Evolutionary conservation across 2,329 filamentous ascomycete genomes (phyloP), one percentile per base, ranked within the genome.

Genomic region (Erysiphe pulchra): DNA sequence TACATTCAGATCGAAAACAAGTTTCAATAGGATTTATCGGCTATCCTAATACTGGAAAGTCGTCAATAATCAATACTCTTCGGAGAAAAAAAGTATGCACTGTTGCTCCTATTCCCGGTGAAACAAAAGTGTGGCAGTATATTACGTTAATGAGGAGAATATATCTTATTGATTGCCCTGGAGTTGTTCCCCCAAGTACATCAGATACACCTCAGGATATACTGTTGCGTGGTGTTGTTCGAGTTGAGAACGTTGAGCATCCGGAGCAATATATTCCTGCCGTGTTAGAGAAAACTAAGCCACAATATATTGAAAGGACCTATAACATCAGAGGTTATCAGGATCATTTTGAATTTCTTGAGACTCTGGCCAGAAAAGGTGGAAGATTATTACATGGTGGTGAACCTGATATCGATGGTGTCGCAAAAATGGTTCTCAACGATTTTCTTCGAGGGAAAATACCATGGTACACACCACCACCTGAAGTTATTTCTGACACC

Each of bases 61-160:
- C 82, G 2, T 90, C 82, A 39, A 90, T 98, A 53, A 95, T 98
- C 64, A 98, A 98, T 64, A 93, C 87, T 0, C 66, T 98, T 2
- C 73, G 85, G 41, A 87, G 85, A 61, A 95, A 94, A 67, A 86
- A 90, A 60, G 86, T 94, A 37, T 86, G 86, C 64, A 90, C 71
- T 14, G 84, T 92, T 3, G 90, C 90, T 7, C 90, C 87, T 6
- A 93, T 95, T 50, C 87, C 90, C 7, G 90, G 86, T 13, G 86
- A 94, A 66, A 95, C 87, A 32, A 95, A 94, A 63, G 81, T 94
- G 30, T 95, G 90, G 87, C 87, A 94, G 60, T 94, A 94, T 57
- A 84, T 94, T 53, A 93, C 85, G 2, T 63, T 95, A 48, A 93
- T 92, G 81, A 92, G 86, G 65, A 71, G 84, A 46, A 92, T 92